Evolutionary conservation across 2,329 filamentous ascomycete species (phyloP).

Genomic region (Rasamsonia emersonii): DNA sequence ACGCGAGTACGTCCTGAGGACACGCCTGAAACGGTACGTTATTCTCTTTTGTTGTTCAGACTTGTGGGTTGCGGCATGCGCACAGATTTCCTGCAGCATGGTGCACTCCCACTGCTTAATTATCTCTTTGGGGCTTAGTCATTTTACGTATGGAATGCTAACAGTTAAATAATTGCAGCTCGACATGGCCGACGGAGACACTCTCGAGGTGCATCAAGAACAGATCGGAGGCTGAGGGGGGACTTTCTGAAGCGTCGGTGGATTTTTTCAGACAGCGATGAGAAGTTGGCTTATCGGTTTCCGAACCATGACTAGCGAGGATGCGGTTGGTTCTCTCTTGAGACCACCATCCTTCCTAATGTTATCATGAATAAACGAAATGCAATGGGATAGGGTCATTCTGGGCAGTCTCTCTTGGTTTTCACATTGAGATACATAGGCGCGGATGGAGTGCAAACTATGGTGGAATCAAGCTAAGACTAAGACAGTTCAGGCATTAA

Average conservation of each 20-base stretch:
- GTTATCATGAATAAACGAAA: slow-evolving; percentile 1
- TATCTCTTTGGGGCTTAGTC: too few species aligned
- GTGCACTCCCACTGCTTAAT: too few species aligned
- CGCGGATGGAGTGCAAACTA: too few species aligned
- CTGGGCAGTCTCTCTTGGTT: background rate
- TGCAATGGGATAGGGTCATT: background rate
- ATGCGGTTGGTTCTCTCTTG: too few species aligned
- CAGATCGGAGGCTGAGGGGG: slow-evolving; percentile 67
- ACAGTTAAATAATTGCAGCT: slow-evolving; percentile 56
- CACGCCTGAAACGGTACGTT: slow-evolving; percentile 83
- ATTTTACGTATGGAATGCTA: background rate
- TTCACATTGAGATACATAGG: too few species aligned
- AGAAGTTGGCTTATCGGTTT: background rate
- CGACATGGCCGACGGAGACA: slow-evolving; percentile 94
- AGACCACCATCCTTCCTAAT: background rate
- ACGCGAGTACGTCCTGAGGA: slow-evolving; percentile 81
- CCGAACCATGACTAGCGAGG: background rate
- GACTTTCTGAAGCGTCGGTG: background rate
- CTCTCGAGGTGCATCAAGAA: slow-evolving; percentile 94
- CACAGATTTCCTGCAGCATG: too few species aligned
- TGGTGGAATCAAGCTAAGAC: too few species aligned
- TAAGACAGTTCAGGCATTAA: too few species aligned
- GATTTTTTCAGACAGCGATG: background rate
- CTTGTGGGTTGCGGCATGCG: background rate
- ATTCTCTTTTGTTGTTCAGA: slow-evolving; percentile 4